Base-by-base conservation (phyloP, 2,329 filamentous ascomycete genomes). In the Claviceps fusiformis region DNA sequence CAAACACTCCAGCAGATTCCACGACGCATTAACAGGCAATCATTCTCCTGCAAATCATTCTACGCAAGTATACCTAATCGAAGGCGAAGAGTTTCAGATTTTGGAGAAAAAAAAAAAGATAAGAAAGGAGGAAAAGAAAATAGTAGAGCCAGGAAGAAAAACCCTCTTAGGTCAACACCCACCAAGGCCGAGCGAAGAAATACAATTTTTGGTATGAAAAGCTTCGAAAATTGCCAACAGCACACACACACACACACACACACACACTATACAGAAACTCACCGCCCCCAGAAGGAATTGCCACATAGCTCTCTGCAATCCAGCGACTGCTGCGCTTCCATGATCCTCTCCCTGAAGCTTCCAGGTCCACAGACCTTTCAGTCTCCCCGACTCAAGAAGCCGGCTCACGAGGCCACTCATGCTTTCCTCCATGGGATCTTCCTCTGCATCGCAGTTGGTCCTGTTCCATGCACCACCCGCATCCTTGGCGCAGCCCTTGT, bases 391-490 rank as follows among this genome's bases (percentile, higher is more conserved):
- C 6, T 52, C 55, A 13, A 54, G 39, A 19, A 67, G 33, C 1
- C 65, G 61, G 11, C 46, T 52, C 1, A 55, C 60, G 45, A 67
- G 45, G 15, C 48, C 55, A 10, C 41, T 41, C 27, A 41, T 47
- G 15, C 56, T 56, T 24, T 57, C 56, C 27, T 44, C 54, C 53
- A 59, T 59, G 5, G 52, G 24, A 17, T 57, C 54, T 7, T 59
- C 60, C 39, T 66, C 63, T 0, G 64, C 59, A 13, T 57, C 61
- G 13, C 54, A 58, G 48, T 62, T 59, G n/a, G 65, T 57, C 48
- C 59, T 62, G 47, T 64, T 55, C 57, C 67, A 72, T 3, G 62
- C 55, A 3, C 67, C 65, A 0, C 64, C 11, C 46, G 9, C 46
- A 8, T 27, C 48, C 10, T 39, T 27, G 4, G 7, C 60, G 0